These are phyloP conservation scores for Sonneratia caseolaris DNA, from an alignment of 345 rosid species.

Conservation along the genomic window DNA sequence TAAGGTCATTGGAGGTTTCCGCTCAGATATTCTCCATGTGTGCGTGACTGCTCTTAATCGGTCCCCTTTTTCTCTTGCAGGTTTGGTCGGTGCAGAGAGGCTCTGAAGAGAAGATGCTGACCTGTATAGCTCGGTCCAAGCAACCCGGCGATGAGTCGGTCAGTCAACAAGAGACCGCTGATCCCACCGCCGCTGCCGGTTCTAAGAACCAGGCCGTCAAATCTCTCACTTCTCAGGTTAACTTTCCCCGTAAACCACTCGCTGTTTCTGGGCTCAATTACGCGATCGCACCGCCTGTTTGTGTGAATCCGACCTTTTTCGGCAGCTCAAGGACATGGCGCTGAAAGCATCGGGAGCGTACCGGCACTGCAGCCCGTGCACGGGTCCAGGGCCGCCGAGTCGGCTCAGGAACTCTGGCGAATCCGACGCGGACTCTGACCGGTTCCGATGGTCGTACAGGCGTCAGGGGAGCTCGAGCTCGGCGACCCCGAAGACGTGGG, in stretches of 20 bases:
- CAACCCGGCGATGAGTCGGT: constrained; percentile 60
- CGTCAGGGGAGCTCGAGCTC: constrained; percentile 78
- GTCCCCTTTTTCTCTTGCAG: not conserved
- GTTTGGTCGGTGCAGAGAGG: constrained; percentile 3
- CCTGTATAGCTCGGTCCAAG: constrained; percentile 89
- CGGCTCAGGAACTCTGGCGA: constrained; percentile 33
- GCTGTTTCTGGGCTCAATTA: not conserved
- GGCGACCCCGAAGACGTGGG: constrained; percentile 55
- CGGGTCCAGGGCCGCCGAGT: constrained; percentile 42
- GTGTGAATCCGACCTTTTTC: not conserved
- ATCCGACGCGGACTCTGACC: constrained; percentile 60
- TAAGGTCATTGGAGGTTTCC: not conserved
- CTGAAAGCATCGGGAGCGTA: constrained; percentile 84
- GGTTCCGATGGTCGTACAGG: constrained; percentile 55
- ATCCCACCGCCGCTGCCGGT: constrained; percentile 18
- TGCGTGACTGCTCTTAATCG: not conserved
- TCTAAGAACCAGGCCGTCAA: constrained; percentile 42
- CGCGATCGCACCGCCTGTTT: constrained; percentile 3
- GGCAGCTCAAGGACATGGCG: constrained; percentile 93
- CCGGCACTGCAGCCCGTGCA: constrained; percentile 73
- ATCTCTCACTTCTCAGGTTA: constrained; percentile 85
- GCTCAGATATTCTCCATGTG: not conserved
- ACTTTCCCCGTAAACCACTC: not conserved
- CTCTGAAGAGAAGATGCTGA: constrained; percentile 46
- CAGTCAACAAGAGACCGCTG: constrained; percentile 43